These are phyloP conservation scores for Scedosporium apiospermum DNA, from an alignment of 2,329 filamentous ascomycete genomes.

Conservation along the genomic window DNA sequence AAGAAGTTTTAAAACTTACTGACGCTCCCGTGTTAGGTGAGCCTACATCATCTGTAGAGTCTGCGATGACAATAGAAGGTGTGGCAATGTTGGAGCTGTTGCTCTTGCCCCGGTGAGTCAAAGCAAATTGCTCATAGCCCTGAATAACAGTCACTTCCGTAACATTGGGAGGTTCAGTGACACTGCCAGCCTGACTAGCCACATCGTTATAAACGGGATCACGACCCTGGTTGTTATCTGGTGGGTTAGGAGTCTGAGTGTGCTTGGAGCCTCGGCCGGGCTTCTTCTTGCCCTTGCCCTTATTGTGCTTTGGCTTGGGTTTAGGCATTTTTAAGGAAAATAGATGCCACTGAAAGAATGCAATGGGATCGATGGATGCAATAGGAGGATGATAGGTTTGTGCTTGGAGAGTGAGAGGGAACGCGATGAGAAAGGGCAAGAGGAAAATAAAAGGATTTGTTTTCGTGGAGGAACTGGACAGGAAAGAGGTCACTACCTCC, in stretches of 20 bases:
- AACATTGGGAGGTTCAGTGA: neutral
- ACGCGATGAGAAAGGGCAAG: too few relatives aligned
- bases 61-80: too few relatives aligned
- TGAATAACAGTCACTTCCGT: neutral
- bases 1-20: too few relatives aligned
- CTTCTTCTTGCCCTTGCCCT: conserved; percentile 19
- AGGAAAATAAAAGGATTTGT: too few relatives aligned
- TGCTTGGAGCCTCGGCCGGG: neutral
- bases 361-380: neutral
- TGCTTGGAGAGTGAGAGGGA: too few relatives aligned
- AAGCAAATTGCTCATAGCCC: neutral
- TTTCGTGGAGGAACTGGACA: too few relatives aligned
- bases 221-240: neutral
- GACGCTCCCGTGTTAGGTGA: too few relatives aligned
- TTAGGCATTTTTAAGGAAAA: too few relatives aligned
- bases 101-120: too few relatives aligned
- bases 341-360: neutral
- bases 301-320: conserved; percentile 2
- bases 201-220: neutral
- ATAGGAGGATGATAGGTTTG: neutral
- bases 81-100: too few relatives aligned
- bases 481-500: too few relatives aligned
- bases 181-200: neutral
- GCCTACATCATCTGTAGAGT: too few relatives aligned
- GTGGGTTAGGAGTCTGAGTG: neutral